Evolutionary conservation across 2,329 filamentous ascomycete genomes (phyloP), one percentile per base, ranked within the genome.

Genomic region (Fusarium torreyae): DNA sequence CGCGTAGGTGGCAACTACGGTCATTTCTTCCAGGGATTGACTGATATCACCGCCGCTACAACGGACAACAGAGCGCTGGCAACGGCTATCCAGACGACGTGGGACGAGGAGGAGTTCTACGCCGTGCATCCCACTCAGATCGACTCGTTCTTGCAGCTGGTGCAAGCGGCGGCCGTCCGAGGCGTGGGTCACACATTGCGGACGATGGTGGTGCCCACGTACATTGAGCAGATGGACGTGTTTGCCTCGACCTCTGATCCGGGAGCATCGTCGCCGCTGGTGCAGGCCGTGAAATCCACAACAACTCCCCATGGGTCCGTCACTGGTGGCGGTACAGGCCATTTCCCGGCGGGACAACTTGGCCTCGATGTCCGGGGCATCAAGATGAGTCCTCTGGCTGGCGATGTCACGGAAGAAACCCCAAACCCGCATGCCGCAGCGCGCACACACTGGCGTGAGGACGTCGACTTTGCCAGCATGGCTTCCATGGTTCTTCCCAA

Each of bases 61-160:
- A 51, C 48, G 36, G 48, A 51, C 3, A 51, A 51, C 48, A 51
- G 48, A 51, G 48, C 48, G 48, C n/a, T 51, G 24, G 48, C 48
- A 52, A 59, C 39, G 15, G 61, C 55, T 14, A 26, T 38, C n/a
- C 31, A 48, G 14, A 49, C 57, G 8, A 34, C 44, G 7, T 20
- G 40, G 6, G 53, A 55, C 24, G 52, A 53, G 24, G 63, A 66
- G 34, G 18, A 42, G 26, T 46, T 42, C 20, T 63, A 66, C 31
- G 31, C 58, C 14, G 26, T 66, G n/a, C 63, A 66, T 31, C 63
- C 63, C 10, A 63, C 54, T 13, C 40, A 55, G 33, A 52, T 66
- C 38, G 63, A 66, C 49, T 15, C 34, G 20, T 42, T 58, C 33
- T 31, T 66, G 22, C 63, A 66, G 28, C 50, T 66, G 20, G 26